These are phyloP conservation scores for Dioszegia crocea DNA, from an alignment of 768 basidiomycete species.

Conservation along the genomic window DNA sequence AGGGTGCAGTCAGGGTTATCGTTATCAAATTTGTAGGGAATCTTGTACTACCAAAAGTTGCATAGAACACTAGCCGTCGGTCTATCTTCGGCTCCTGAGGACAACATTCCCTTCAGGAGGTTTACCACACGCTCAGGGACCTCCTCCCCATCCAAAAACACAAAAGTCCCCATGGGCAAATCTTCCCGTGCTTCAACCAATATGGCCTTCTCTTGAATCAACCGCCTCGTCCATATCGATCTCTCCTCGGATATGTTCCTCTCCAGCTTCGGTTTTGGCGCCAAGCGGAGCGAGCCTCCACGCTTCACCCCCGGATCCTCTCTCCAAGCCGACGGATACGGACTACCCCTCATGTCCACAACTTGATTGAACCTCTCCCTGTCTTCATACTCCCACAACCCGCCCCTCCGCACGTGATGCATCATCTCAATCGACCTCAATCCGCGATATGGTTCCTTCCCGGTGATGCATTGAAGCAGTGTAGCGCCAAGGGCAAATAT, in stretches of 20 bases:
- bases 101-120: slow-evolving; percentile 29
- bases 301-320: slow-evolving; percentile 23
- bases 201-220: neutral
- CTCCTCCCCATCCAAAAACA: slow-evolving; percentile 31
- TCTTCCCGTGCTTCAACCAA: too few relatives aligned
- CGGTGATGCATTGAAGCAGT: slow-evolving; percentile 50
- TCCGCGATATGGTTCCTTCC: slow-evolving; percentile 51
- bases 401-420: slow-evolving; percentile 49
- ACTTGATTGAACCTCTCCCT: slow-evolving; percentile 36
- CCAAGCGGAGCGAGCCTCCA: slow-evolving; percentile 32
- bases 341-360: slow-evolving; percentile 20
- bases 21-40: neutral
- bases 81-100: slow-evolving; percentile 18
- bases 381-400: slow-evolving; percentile 52
- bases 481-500: slow-evolving; percentile 53
- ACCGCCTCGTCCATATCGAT: slow-evolving; percentile 17
- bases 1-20: neutral
- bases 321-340: slow-evolving; percentile 33
- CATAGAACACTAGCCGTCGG: slow-evolving; percentile 19
- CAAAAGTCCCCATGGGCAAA: slow-evolving; percentile 18
- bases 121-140: slow-evolving; percentile 21
- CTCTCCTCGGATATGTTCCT: slow-evolving; percentile 25
- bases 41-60: neutral
- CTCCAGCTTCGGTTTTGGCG: neutral
- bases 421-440: slow-evolving; percentile 49